A percentile compares a stretch with the other conserved stretches of the same genome.
Evolutionary conservation across 257 asterid genomes (phyloP).

Genomic region (Fraxinus cuspidata): DNA sequence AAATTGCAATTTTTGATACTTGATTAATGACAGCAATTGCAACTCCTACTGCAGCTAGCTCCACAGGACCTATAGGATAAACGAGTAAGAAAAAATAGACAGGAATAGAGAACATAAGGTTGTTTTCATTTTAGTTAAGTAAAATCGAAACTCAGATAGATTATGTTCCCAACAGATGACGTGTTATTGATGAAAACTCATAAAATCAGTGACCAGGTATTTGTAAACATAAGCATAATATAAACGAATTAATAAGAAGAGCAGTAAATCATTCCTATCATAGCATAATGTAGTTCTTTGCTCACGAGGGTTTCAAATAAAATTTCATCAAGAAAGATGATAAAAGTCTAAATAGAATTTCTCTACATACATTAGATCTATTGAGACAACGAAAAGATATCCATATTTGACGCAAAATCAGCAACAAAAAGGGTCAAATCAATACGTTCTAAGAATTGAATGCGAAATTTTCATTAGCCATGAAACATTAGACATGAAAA

Average conservation of each 20-base stretch:
- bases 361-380: background rate
- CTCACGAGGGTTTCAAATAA: background rate
- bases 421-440: background rate
- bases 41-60: constrained; percentile 66
- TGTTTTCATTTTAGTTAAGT: background rate
- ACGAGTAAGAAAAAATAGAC: background rate
- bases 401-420: background rate
- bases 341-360: no score
- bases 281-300: no score
- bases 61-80: constrained; percentile 45
- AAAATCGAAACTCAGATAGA: background rate
- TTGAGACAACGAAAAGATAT: background rate
- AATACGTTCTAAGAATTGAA: no score
- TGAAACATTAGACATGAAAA: background rate
- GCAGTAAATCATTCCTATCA: background rate
- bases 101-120: background rate
- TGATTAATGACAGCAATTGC: constrained; percentile 61
- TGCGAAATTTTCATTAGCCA: background rate
- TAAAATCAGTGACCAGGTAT: background rate
- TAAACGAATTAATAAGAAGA: background rate
- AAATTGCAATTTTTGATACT: constrained; percentile 55
- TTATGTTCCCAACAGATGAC: background rate
- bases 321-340: background rate
- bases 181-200: background rate
- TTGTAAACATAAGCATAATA: background rate